Conservation (phyloP, 495 filamentous ascomycete genomes). For the Hyphodiscus hymeniophilus region DNA sequence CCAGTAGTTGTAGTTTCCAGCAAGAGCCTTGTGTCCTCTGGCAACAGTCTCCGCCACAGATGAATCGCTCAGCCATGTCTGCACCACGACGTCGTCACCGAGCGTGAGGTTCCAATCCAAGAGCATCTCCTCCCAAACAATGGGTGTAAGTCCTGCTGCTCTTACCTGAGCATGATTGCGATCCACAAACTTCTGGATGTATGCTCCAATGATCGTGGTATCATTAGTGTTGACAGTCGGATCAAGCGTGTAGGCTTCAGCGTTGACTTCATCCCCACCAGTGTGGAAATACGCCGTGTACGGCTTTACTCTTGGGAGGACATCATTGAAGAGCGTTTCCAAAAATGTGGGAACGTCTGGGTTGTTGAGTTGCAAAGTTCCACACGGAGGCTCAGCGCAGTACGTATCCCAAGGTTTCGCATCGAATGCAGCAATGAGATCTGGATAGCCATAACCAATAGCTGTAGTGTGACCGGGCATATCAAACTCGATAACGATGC, state of each 20-base stretch:
- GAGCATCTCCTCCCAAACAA: conserved; percentile 81
- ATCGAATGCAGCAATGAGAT: conserved; percentile 66
- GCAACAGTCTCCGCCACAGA: conserved; percentile 45
- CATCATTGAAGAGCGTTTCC: conserved; percentile 56
- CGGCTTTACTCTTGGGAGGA: conserved; percentile 60
- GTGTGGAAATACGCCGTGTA: conserved; percentile 71
- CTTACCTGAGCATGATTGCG: conserved; percentile 51
- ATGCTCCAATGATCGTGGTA: conserved; percentile 50
- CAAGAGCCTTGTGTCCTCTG: conserved; percentile 58
- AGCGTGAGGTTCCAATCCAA: conserved; percentile 66
- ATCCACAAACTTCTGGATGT: conserved; percentile 66
- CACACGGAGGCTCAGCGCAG: conserved; percentile 68
- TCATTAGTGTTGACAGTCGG: conserved; percentile 56
- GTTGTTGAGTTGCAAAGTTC: conserved; percentile 64
- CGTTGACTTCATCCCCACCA: conserved; percentile 76
- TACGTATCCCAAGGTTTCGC: conserved; percentile 58
- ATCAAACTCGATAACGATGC: conserved; percentile 72
- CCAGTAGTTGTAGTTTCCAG: conserved; percentile 71
- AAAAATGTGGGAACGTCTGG: conserved; percentile 58
- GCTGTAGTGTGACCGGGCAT: conserved; percentile 71
- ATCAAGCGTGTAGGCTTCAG: conserved; percentile 64
- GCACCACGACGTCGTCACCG: conserved; percentile 55
- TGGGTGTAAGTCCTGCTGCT: conserved; percentile 50
- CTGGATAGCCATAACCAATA: conserved; percentile 55
- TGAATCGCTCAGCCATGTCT: conserved; percentile 58